Evolutionary conservation across 768 basidiomycete species (phyloP), one percentile per base, ranked within the genome.

Genomic region (Lentinula guzmanii): DNA sequence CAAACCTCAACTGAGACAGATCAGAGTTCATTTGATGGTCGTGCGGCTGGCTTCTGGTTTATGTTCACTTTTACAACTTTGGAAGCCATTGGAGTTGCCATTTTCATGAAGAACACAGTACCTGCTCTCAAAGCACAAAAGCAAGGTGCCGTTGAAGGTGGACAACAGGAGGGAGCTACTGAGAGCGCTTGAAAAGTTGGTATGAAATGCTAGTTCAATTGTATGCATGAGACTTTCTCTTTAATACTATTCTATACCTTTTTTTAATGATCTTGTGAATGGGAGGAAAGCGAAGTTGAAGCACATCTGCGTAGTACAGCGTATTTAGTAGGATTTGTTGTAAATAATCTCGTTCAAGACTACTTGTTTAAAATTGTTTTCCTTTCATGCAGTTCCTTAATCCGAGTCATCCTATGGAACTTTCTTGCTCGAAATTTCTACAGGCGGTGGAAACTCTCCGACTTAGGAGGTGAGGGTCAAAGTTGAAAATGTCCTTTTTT

Each of bases 11-110:
- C 83, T 9, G 73, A 80, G 65, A 61, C 61, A 50, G 63, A 53
- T 15, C 67, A 73, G 9, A 57, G 58, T 7, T 66, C 66, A 13
- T 79, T 76, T 63, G 48, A 67, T 10, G 81, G 82, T 4, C 76
- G 79, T 53, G 75, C 76, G 3, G 79, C 76, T 16, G 75, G 76
- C 2, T 76, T 77, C 59, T 81, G 75, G 78, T 80, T 79, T 63
- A 61, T 80, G 16, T 61, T 79, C 3, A 78, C 72, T 16, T 54
- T 79, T 35, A 69, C 34, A 1, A 18, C 52, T 6, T 35, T 48
- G 1, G 34, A 45, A 16, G 45, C 53, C 0, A 18, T 62, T n/a
- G 39, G 24, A 7, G 52, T 48, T 39, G 31, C 45, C 5, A 42
- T 56, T 13, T 52, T 62, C 45, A 61, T 61, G 61, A 48, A 54